Base-by-base conservation (phyloP, 345 rosid genomes). In the Combretum micranthum region DNA sequence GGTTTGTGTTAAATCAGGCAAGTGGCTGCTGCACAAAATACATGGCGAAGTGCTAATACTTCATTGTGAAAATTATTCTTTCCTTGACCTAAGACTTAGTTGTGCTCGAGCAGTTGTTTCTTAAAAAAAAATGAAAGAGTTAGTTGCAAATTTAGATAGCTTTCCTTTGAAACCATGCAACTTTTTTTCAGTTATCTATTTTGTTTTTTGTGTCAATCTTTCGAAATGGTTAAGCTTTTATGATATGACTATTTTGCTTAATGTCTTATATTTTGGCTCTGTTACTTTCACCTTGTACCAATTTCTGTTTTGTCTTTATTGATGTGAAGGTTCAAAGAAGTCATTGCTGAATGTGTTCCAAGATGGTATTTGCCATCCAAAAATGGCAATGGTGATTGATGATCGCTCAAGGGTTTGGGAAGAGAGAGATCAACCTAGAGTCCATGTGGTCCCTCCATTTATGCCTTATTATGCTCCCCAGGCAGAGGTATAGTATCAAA, bases 361-460 rank as follows among this genome's bases (percentile, higher is more conserved):
- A 67, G 88, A 84, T 70, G 92, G 97, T 43, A 67, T 73, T 14
- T 90, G 96, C 77, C 96, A 94, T 75, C 99, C 97, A 37, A 90
- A 85, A 75, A 85, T 94, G 99, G 99, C 99, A 54, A 84, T 94
- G 96, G 92, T 94, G 66, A 85, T 94, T 71, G 99, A 94, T 83
- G 97, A 90, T 62, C 95, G 99, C 52, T 69, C 75, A 50, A 94
- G 87, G 80, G 97, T 90, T 57, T 94, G 95, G 99, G 99, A 94
- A 76, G 96, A 94, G 61, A 85, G 79, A 83, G 99, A 94, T 77
- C 99, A 94, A 74, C 87, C 92, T 26, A 81, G 96, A 60, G 99
- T 93, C 66, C 99, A 93, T 74, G 96, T 82, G 42, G 99, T 93
- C 60, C 92, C 96, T 52, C 77, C 96, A 20, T 93, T 90, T 69